phyloP scores from a whole-genome alignment of 345 rosid species.

The Salix koriyanagi region DNA sequence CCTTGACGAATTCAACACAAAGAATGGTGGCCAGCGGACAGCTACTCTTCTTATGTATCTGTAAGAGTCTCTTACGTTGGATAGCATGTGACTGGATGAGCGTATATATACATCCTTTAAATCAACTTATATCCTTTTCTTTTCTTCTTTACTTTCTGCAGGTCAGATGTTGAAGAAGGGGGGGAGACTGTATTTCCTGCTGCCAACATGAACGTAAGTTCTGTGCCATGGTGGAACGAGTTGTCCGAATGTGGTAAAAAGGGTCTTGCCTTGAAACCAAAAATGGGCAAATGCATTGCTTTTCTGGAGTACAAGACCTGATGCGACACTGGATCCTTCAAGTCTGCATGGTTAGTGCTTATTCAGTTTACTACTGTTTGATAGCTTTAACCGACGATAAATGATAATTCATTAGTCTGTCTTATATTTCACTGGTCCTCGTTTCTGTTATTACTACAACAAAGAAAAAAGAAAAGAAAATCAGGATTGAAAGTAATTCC shows the following conservation, averaged over 20 bases:
- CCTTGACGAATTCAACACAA: slow-evolving; percentile 80
- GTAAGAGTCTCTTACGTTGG: slow-evolving; percentile 37
- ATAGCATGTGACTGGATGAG: background rate
- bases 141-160: slow-evolving; percentile 19
- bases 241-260: slow-evolving; percentile 77
- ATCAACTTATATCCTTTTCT: background rate
- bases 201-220: slow-evolving; percentile 57
- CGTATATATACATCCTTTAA: background rate
- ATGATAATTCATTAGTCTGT: slow-evolving; percentile 8
- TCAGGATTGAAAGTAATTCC: background rate
- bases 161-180: slow-evolving; percentile 97
- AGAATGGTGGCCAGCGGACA: slow-evolving; percentile 84
- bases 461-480: background rate
- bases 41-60: slow-evolving; percentile 93
- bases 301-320: slow-evolving; percentile 95
- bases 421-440: background rate
- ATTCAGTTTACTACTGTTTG: background rate
- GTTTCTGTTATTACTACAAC: background rate
- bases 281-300: slow-evolving; percentile 80
- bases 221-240: slow-evolving; percentile 73
- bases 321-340: slow-evolving; percentile 76
- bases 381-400: background rate
- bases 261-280: slow-evolving; percentile 76
- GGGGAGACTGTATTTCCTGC: slow-evolving; percentile 92
- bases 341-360: slow-evolving; percentile 73